Percentiles rank a stretch among this genome's conserved stretches.
phyloP scores from a whole-genome alignment of 2,329 filamentous ascomycete genomes.

The Nemania serpens region DNA sequence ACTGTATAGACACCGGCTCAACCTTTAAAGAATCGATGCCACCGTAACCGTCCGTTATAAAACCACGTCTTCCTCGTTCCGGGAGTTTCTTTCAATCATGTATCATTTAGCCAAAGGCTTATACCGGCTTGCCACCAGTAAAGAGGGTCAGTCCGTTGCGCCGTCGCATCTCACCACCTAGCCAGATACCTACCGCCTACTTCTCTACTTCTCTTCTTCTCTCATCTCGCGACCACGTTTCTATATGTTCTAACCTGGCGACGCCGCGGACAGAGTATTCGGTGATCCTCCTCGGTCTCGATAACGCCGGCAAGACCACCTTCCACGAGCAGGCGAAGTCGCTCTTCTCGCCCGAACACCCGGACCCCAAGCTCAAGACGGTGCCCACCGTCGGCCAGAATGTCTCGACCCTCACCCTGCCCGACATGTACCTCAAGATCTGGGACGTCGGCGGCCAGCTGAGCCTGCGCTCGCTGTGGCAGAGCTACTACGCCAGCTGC shows the following conservation, averaged over 20 bases:
- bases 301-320: slow-evolving; percentile 98
- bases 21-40: not conserved
- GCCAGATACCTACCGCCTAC: not conserved
- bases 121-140: slow-evolving; percentile 93
- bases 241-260: slow-evolving; percentile 11
- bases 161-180: slow-evolving; percentile 11
- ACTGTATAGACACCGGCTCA: slow-evolving; percentile 4
- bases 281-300: slow-evolving; percentile 92
- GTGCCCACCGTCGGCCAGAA: slow-evolving; percentile 98
- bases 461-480: slow-evolving; percentile 87
- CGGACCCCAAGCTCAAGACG: slow-evolving; percentile 75
- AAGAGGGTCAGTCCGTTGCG: slow-evolving; percentile 71
- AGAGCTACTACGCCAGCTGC: slow-evolving; percentile 90
- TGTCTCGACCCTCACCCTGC: slow-evolving; percentile 85
- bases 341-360: slow-evolving; percentile 70
- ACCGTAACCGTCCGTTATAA: not conserved
- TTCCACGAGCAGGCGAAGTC: slow-evolving; percentile 96
- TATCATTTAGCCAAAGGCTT: slow-evolving; percentile 95
- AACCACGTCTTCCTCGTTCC: not conserved
- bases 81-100: slow-evolving; percentile 58
- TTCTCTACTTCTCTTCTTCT: too few relatives aligned
- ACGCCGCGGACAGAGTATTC: slow-evolving; percentile 76
- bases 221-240: not conserved
- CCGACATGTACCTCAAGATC: slow-evolving; percentile 96
- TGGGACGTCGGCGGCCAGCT: slow-evolving; percentile 98